Conservation (phyloP, 345 rosid genomes). For the Syzygium oleosum region DNA sequence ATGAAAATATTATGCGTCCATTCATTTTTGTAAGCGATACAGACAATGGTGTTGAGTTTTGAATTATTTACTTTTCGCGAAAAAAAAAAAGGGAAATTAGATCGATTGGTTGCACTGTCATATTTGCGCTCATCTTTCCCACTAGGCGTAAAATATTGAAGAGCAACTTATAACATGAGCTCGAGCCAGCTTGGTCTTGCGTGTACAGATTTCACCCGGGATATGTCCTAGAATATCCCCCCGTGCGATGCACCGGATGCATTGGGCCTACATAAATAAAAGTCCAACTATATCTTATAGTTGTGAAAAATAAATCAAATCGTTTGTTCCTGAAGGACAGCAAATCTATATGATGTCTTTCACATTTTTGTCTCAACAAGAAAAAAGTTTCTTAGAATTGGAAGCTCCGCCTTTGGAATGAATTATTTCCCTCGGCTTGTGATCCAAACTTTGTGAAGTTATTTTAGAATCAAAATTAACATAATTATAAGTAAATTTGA, state of each 20-base stretch:
- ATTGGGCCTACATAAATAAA: not conserved
- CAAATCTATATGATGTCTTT: not conserved
- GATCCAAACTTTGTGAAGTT: not conserved
- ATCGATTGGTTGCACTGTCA: not conserved
- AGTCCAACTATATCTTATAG: not conserved
- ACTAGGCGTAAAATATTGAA: not conserved
- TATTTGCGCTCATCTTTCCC: not conserved
- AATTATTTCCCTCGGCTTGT: not conserved
- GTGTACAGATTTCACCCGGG: not conserved
- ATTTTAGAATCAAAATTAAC: not conserved
- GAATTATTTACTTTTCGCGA: not conserved
- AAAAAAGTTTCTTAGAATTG: not conserved
- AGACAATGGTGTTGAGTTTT: fast-evolving
- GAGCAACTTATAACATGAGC: not conserved
- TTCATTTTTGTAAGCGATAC: not conserved
- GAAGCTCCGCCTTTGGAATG: not conserved
- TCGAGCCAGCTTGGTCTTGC: not conserved
- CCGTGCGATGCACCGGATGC: not conserved
- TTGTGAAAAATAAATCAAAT: not conserved
- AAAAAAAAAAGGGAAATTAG: not conserved
- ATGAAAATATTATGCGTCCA: fast-evolving
- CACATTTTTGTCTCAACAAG: not conserved
- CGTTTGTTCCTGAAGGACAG: not conserved
- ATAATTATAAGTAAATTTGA: not conserved
- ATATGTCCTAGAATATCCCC: not conserved